Conservation (phyloP, 352 stramenopile genomes). For the Thalassiosira livingstoniorum region DNA sequence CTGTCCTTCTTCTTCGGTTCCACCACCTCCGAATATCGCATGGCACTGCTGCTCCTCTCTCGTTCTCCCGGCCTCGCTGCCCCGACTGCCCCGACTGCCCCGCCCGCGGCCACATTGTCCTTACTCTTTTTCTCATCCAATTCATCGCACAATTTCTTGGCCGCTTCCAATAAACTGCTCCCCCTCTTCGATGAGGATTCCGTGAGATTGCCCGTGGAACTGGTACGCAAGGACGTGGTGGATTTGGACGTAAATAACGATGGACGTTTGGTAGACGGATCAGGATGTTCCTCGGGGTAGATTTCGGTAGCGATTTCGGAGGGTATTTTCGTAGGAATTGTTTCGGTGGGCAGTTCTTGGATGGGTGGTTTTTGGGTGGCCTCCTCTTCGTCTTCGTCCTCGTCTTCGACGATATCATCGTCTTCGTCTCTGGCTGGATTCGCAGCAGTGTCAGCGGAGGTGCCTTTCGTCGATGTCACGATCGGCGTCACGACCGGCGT, state of each 20-base stretch:
- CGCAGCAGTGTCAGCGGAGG: too few relatives aligned
- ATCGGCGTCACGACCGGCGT: too few relatives aligned
- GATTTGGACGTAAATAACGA: slow-evolving; percentile 1
- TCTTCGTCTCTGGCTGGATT: too few relatives aligned
- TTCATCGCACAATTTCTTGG: slow-evolving; percentile 52
- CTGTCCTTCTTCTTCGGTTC: too few relatives aligned
- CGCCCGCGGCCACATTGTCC: background rate
- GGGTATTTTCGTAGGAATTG: background rate
- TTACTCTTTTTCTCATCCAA: slow-evolving; percentile 41
- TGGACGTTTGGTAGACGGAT: background rate
- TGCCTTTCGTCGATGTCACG: too few relatives aligned
- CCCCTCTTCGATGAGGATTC: slow-evolving; percentile 19
- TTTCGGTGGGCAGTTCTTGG: background rate
- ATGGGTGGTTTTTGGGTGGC: background rate
- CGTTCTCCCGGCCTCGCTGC: background rate
- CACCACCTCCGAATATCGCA: slow-evolving; percentile 16
- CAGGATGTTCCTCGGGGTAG: background rate
- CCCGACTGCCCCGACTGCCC: background rate
- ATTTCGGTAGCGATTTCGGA: background rate
- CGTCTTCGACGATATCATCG: background rate
- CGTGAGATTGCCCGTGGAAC: too few relatives aligned
- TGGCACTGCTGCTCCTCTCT: too few relatives aligned
- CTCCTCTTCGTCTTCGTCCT: background rate
- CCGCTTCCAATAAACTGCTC: slow-evolving; percentile 50
- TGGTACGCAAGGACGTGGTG: background rate